A percentile compares a stretch with the other conserved stretches of the same genome.
Evolutionary conservation across 306 rosid genomes (phyloP).

Genomic region (Carpinus fangiana): DNA sequence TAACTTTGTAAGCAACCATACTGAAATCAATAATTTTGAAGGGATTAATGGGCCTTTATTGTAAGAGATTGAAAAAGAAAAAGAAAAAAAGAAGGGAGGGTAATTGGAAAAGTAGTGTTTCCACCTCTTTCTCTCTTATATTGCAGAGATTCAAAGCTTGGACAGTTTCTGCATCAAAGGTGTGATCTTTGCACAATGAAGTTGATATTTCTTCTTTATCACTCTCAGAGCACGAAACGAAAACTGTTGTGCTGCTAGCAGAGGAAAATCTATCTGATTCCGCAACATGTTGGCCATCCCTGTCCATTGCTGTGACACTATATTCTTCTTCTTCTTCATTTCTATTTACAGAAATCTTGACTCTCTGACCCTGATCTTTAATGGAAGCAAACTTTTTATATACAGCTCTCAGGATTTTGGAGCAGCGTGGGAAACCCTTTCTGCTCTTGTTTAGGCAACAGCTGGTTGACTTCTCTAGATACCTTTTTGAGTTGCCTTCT

Average conservation of each 20-base stretch:
- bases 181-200: conserved; percentile 15
- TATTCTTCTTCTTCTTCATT: conserved; percentile 12
- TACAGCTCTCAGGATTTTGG: conserved; percentile 42
- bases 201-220: conserved; percentile 33
- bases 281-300: conserved; percentile 22
- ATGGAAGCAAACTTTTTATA: conserved; percentile 44
- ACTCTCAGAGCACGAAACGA: conserved; percentile 56
- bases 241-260: conserved; percentile 51
- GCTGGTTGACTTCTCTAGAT: conserved; percentile 26
- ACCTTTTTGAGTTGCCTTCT: conserved; percentile 5
- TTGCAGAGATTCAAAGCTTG: conserved; percentile 33
- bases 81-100: background rate
- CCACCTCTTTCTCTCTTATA: conserved; percentile 46
- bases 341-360: conserved; percentile 20
- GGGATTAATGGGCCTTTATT: background rate
- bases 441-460: conserved; percentile 27
- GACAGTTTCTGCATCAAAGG: conserved; percentile 33
- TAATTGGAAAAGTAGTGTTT: conserved; percentile 21
- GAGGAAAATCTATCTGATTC: conserved; percentile 54
- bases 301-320: background rate
- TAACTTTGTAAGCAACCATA: conserved; percentile 50
- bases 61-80: background rate
- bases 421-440: conserved; percentile 35
- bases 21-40: conserved; percentile 14
- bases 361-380: conserved; percentile 14